Evolutionary conservation across 768 basidiomycete species (phyloP).

Genomic region (Coprinellus micaceus): DNA sequence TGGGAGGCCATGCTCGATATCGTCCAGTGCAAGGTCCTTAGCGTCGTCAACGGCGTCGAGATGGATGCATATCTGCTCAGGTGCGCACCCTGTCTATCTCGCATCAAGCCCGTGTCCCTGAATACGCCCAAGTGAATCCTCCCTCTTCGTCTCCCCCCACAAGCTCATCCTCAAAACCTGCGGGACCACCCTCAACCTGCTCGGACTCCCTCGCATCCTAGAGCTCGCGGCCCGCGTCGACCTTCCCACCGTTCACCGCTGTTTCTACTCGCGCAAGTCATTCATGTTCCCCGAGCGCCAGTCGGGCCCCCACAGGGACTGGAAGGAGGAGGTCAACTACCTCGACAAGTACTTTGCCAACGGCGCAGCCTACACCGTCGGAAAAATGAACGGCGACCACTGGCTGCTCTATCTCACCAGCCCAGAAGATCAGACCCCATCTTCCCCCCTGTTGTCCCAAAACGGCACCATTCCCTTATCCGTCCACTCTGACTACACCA

Average conservation of each 20-base stretch:
- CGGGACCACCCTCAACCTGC: conserved; percentile 95
- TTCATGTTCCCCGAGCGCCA: conserved; percentile 99
- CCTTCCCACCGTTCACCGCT: conserved; percentile 72
- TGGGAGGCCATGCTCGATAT: conserved; percentile 99
- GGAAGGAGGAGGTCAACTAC: conserved; percentile 89
- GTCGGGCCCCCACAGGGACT: conserved; percentile 86
- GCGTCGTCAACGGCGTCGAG: conserved; percentile 82
- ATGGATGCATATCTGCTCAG: conserved; percentile 95
- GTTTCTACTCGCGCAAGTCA: conserved; percentile 97
- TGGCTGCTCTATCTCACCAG: conserved; percentile 94
- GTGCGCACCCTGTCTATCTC: conserved; percentile 41
- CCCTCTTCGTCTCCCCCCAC: conserved; percentile 91
- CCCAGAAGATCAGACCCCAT: conserved; percentile 35
- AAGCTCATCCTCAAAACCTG: conserved; percentile 98
- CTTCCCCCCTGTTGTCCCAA: conserved; percentile 15
- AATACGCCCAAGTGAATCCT: conserved; percentile 85
- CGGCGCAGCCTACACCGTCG: conserved; percentile 93
- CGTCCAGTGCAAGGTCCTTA: conserved; percentile 95
- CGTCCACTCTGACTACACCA: conserved; percentile 77
- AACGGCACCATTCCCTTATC: conserved; percentile 4
- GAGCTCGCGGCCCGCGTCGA: conserved; percentile 81
- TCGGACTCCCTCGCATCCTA: conserved; percentile 92
- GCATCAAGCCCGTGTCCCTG: conserved; percentile 12
- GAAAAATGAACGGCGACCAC: conserved; percentile 97
- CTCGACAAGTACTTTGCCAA: conserved; percentile 85